A percentile compares a stretch with the other conserved stretches of the same genome.
Conservation (phyloP, 208 protist genomes). For the Trichomonas vaginalis region DNA sequence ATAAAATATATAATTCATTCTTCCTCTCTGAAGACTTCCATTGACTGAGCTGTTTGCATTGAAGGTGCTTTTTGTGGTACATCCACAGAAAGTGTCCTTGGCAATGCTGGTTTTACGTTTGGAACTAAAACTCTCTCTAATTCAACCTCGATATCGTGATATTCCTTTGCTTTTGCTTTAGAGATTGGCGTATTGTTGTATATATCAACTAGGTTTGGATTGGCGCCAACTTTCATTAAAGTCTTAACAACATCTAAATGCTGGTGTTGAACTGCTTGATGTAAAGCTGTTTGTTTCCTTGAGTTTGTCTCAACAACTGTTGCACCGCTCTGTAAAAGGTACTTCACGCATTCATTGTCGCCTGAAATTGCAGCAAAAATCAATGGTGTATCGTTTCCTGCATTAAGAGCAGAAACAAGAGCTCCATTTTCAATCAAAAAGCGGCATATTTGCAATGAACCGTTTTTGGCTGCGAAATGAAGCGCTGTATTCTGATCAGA, state of each 20-base stretch:
- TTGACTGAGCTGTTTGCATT: not conserved
- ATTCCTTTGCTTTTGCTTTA: not conserved
- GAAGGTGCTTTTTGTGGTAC: not conserved
- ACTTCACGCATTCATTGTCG: not conserved
- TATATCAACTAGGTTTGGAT: not conserved
- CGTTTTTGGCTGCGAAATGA: not conserved
- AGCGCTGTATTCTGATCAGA: not conserved
- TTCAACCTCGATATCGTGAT: not conserved
- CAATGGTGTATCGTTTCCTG: not conserved
- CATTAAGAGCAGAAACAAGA: not conserved
- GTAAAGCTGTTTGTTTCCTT: not conserved
- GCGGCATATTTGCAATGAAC: not conserved
- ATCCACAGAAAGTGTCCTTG: not conserved
- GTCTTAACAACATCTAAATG: not conserved
- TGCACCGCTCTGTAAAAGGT: not conserved
- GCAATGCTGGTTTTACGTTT: not conserved
- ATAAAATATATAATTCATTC: no score
- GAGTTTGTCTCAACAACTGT: not conserved
- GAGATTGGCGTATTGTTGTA: not conserved
- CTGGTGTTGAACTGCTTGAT: not conserved
- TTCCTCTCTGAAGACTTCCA: not conserved
- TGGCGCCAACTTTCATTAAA: not conserved
- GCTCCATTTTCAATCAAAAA: not conserved
- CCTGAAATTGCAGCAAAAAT: not conserved
- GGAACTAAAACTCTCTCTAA: not conserved